Conservation (phyloP, 1,139 yeast genomes). For the Citeromyces siamensis region DNA sequence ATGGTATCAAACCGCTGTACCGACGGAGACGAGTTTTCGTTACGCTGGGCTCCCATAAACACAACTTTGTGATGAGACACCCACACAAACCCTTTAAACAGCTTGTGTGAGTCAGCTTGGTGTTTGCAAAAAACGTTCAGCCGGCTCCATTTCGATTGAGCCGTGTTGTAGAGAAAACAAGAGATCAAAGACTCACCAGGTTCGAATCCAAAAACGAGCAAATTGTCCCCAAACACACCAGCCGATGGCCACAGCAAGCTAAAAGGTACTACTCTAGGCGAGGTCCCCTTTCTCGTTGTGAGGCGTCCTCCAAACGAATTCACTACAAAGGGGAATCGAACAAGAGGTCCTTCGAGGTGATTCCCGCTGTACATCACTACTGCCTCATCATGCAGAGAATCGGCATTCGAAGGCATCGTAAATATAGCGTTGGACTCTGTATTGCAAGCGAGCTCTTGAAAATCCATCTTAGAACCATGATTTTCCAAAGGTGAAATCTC, state of each 20-base stretch:
- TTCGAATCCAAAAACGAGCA: conserved; percentile 47
- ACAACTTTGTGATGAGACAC: conserved; percentile 60
- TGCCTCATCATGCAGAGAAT: conserved; percentile 1
- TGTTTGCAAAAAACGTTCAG: conserved; percentile 45
- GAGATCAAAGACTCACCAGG: conserved; percentile 42
- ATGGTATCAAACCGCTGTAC: conserved; percentile 46
- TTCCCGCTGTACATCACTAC: conserved; percentile 2
- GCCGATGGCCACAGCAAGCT: conserved; percentile 43
- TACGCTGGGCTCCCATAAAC: conserved; percentile 36
- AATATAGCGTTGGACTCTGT: not conserved
- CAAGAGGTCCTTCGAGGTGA: not conserved
- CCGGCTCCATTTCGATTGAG: conserved; percentile 55
- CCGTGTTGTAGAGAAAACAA: conserved; percentile 43
- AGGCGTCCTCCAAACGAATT: conserved; percentile 1
- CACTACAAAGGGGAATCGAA: conserved; percentile 1
- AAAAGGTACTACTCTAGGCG: conserved; percentile 11
- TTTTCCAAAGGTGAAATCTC: not conserved
- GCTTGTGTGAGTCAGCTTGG: conserved; percentile 41
- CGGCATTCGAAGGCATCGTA: conserved; percentile 1
- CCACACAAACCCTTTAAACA: conserved; percentile 66
- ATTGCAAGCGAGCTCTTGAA: not conserved
- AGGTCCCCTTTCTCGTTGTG: conserved; percentile 1
- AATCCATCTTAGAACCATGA: not conserved
- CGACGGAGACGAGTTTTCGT: conserved; percentile 36
- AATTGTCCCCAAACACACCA: conserved; percentile 51